Evolutionary conservation across 176 grass and related monocot species (phyloP).

Genomic region (Ananas comosus): DNA sequence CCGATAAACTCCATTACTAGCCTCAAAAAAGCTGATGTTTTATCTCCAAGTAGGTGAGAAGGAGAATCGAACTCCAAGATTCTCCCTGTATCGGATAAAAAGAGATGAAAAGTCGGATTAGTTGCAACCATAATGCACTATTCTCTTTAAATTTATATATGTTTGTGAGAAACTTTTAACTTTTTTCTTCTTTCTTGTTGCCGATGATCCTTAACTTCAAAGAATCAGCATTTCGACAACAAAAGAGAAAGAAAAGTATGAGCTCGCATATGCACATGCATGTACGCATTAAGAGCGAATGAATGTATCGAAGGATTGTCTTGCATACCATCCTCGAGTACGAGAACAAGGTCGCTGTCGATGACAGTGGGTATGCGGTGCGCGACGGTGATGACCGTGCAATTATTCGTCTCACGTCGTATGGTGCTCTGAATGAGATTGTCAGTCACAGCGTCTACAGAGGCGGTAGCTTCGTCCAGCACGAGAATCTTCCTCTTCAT

Average conservation of each 20-base stretch:
- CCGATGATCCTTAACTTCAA: too few species aligned
- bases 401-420: conserved; percentile 57
- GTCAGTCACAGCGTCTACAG: conserved; percentile 75
- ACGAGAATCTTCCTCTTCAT: conserved; percentile 83
- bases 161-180: neutral
- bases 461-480: conserved; percentile 91
- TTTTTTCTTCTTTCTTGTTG: neutral
- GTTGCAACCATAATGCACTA: neutral
- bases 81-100: conserved; percentile 43
- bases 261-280: too few species aligned
- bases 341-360: conserved; percentile 72
- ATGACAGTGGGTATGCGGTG: conserved; percentile 87
- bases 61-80: conserved; percentile 80
- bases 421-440: conserved; percentile 87
- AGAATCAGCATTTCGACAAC: conserved; percentile 5
- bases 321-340: conserved; percentile 71
- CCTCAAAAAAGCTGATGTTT: conserved; percentile 68
- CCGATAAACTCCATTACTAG: conserved; percentile 68
- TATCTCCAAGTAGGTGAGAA: conserved; percentile 45
- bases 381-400: conserved; percentile 71
- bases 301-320: neutral
- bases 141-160: neutral
- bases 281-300: too few species aligned
- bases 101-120: conserved; percentile 3
- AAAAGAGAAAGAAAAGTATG: neutral